Evolutionary conservation across 2,329 filamentous ascomycete genomes (phyloP).

Genomic region (Helicocarpus griseus): DNA sequence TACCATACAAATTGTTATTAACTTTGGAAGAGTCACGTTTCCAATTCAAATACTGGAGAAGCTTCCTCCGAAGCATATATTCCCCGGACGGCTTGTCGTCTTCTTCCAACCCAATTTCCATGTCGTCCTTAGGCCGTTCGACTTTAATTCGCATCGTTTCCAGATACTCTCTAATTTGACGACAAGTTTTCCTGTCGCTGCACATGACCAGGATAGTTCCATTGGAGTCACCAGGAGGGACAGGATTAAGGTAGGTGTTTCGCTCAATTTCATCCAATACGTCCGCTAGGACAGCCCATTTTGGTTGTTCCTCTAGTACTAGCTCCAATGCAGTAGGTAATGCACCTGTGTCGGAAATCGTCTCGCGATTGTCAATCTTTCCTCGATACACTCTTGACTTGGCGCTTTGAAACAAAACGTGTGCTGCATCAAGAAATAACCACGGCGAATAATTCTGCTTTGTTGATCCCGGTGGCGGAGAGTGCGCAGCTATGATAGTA

Average conservation of each 20-base stretch:
- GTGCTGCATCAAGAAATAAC: conserved; percentile 90
- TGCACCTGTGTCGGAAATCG: conserved; percentile 34
- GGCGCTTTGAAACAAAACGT: conserved; percentile 86
- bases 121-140: conserved; percentile 15
- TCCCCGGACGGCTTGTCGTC: conserved; percentile 58
- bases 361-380: conserved; percentile 49
- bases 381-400: conserved; percentile 78
- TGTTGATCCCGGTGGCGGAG: conserved; percentile 77
- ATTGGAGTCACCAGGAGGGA: conserved; percentile 69
- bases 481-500: conserved; percentile 83
- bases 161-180: conserved; percentile 82
- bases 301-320: conserved; percentile 86
- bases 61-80: conserved; percentile 81
- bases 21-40: conserved; percentile 82
- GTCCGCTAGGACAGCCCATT: conserved; percentile 84
- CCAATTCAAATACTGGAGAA: conserved; percentile 83
- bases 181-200: conserved; percentile 72
- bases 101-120: conserved; percentile 19
- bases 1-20: conserved; percentile 42
- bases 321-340: conserved; percentile 59
- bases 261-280: conserved; percentile 88
- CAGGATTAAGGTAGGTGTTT: conserved; percentile 75
- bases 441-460: conserved; percentile 86
- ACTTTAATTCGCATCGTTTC: conserved; percentile 74
- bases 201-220: conserved; percentile 96